Evolutionary conservation across 148 eudicot genomes (phyloP).

Genomic region (Rhododendron ferrugineum): DNA sequence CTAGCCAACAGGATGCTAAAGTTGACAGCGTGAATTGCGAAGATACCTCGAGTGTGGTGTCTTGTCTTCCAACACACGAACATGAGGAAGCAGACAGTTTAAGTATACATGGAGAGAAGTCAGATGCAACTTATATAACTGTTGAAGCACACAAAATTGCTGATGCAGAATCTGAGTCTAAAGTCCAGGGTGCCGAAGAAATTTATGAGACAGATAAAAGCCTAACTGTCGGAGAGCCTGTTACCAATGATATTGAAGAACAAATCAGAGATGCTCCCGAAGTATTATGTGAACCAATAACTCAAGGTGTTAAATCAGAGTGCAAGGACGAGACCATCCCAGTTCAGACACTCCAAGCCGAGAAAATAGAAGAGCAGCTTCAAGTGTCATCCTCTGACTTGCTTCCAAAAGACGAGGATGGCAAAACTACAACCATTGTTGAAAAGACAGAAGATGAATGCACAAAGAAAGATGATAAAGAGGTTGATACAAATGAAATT

Average conservation of each 20-base stretch:
- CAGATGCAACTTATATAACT: slow-evolving; percentile 7
- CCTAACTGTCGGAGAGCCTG: neutral
- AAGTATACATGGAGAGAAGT: neutral
- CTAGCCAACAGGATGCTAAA: slow-evolving; percentile 9
- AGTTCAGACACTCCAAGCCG: neutral
- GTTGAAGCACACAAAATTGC: slow-evolving; percentile 6
- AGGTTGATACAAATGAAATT: neutral
- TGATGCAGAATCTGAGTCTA: slow-evolving; percentile 4
- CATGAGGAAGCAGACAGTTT: neutral
- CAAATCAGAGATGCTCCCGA: neutral
- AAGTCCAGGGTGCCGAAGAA: neutral
- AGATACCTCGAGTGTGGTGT: neutral
- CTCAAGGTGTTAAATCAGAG: slow-evolving; percentile 4
- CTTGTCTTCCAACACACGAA: slow-evolving; percentile 7
- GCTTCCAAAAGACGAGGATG: neutral
- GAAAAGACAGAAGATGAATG: neutral
- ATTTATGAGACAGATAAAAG: neutral
- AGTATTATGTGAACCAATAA: neutral
- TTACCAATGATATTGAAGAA: neutral
- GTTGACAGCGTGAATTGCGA: slow-evolving; percentile 11
- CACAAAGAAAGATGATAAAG: slow-evolving; percentile 1
- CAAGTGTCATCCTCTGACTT: slow-evolving; percentile 1
- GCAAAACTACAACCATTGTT: neutral
- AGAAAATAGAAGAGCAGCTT: neutral
- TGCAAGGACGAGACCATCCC: neutral